Base-by-base conservation (phyloP, 768 basidiomycete genomes). In the Pleurotus eryngii region DNA sequence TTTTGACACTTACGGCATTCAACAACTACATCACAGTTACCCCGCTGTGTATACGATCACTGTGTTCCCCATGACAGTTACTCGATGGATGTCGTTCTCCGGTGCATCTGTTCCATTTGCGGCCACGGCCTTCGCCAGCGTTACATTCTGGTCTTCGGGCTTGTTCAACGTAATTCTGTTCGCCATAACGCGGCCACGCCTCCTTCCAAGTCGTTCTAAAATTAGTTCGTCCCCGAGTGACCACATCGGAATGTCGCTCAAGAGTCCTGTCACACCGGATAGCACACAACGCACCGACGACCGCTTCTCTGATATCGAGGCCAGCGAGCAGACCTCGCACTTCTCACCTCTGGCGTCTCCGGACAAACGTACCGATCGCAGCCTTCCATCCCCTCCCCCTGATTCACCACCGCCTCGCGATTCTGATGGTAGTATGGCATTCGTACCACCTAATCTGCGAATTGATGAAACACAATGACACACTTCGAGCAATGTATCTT, bases 21-120 rank as follows among this genome's bases (percentile, higher is more conserved):
- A 24, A 40, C 12, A 11, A 55, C 26, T 17, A 35, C 22, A 22
- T 26, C 30, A 15, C 27, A 61, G 76, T 53, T 78, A 78, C 60
- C 76, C 76, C 22, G 65, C 51, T 14, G 57, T 58, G 24, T 61
- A 61, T 39, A 55, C 57, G 35, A 55, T 61, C 57, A 61, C 57
- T 17, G 60, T 61, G 38, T 51, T 51, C 22, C 49, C 49, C n/a
- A 51, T 51, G 26, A 51, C 49, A 17, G 30, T 51, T 17, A n/a
- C 30, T 15, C 26, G 49, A 51, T 51, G 49, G 49, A 17, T 51
- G 30, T 14, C 49, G n/a, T 51, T 78, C 57, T 47, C 61, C 17
- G 62, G 60, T 17, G 15, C 57, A 2, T 5, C 53, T 14, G 69
- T 74, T 12, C 75, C 77, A 5, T 76, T 75, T 60, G 61, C 63